Evolutionary conservation across 306 rosid genomes (phyloP), one percentile per base, ranked within the genome.

Genomic region (Sphenostylis stenocarpa): DNA sequence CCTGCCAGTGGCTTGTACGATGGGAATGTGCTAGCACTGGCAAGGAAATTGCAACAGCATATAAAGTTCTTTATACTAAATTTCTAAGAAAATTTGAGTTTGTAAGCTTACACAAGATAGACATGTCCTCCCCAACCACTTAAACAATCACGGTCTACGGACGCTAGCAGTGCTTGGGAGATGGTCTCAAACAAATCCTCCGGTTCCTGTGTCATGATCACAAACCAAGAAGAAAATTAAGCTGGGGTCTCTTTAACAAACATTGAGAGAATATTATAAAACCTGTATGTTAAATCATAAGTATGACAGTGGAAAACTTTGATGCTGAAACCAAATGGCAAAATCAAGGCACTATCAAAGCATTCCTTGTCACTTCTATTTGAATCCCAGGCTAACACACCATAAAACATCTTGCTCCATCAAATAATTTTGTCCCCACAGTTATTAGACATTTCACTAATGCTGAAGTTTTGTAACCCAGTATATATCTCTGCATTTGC

Each of bases 61-160:
- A 71, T n/a, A n/a, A 28, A 41, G 56, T 39, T 16, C 62, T 39
- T 1, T 51, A 43, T 15, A 38, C 31, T 21, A 17, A 21, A 60
- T 47, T 26, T 28, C 63, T 36, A 43, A 28, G 47, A 23, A 52
- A 39, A 3, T n/a, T 6, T 23, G 17, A 84, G 62, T 11, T 67
- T 6, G 71, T 57, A 62, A 78, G 70, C 98, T 96, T 92, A 92
- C 99, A 96, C 97, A 80, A 96, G 86, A 62, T 82, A 96, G 84
- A 96, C 91, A 61, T 96, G 99, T 45, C 99, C 99, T 75, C 98
- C 98, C 99, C 99, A 96, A 74, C 99, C 99, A 86, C 99, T 96
- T 82, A 96, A 81, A 87, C 99, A 92, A 85, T 96, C 99, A n/a
- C 99, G 94, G 80, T 96, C 98, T 21, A 96, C 99, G 0, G 99